A percentile compares a stretch with the other conserved stretches of the same genome.
These are phyloP conservation scores for Aureobasidium sp. DNA, from an alignment of 2,329 filamentous ascomycete genomes.

Conservation along the genomic window DNA sequence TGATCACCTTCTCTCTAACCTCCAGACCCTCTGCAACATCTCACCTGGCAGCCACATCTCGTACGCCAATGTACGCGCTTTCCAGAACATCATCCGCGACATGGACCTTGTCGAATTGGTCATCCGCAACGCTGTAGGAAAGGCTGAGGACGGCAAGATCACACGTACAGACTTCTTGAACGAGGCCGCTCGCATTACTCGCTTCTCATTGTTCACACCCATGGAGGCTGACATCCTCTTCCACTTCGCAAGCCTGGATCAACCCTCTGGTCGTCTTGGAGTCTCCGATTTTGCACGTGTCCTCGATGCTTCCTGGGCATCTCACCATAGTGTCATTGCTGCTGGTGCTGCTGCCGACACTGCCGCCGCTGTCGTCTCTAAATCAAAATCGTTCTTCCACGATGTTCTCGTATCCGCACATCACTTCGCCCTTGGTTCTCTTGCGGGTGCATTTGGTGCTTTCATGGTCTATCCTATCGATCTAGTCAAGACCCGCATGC, in stretches of 20 bases:
- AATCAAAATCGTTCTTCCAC: slow-evolving; percentile 52
- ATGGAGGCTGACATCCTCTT: slow-evolving; percentile 99
- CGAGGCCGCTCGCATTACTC: slow-evolving; percentile 81
- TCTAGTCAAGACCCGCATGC: slow-evolving; percentile 95
- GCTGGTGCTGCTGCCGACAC: slow-evolving; percentile 35
- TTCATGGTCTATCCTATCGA: slow-evolving; percentile 99
- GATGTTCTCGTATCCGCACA: slow-evolving; percentile 70
- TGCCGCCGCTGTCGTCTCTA: slow-evolving; percentile 48
- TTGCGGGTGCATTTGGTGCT: slow-evolving; percentile 93
- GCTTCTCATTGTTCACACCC: slow-evolving; percentile 93
- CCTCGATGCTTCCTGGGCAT: slow-evolving; percentile 76
- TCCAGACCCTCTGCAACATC: slow-evolving; percentile 92
- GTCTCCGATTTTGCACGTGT: slow-evolving; percentile 88
- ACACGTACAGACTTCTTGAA: slow-evolving; percentile 90
- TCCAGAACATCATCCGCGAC: slow-evolving; percentile 95
- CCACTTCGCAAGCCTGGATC: slow-evolving; percentile 91
- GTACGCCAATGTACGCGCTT: slow-evolving; percentile 93
- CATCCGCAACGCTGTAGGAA: slow-evolving; percentile 74
- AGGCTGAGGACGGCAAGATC: slow-evolving; percentile 85
- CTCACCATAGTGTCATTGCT: slow-evolving; percentile 45
- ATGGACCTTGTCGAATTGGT: slow-evolving; percentile 97
- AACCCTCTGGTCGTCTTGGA: slow-evolving; percentile 76
- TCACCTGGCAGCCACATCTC: slow-evolving; percentile 86
- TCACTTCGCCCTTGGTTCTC: slow-evolving; percentile 80
- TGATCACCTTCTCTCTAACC: slow-evolving; percentile 85